A percentile compares a stretch with the other conserved stretches of the same genome.
Conservation (phyloP, 2,329 filamentous ascomycete genomes). For the Colletotrichum siamense region DNA sequence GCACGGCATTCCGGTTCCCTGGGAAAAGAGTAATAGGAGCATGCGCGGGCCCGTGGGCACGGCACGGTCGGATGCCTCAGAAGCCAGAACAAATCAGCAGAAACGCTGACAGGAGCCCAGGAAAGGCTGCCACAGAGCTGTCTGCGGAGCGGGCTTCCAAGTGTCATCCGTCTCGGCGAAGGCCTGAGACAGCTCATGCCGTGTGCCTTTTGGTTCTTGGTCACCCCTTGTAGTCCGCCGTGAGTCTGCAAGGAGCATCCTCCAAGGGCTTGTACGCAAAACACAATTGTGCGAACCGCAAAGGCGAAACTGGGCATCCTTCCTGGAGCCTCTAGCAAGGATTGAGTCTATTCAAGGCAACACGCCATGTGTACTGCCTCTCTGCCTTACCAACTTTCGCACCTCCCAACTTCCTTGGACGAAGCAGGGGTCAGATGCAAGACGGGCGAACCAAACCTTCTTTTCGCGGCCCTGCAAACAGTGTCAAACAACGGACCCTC, state of each 20-base stretch:
- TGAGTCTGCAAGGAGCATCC: not conserved
- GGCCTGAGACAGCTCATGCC: constrained; percentile 1
- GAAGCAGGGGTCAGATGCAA: not conserved
- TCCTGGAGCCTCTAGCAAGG: not conserved
- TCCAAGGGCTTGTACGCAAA: not conserved
- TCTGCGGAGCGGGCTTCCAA: not conserved
- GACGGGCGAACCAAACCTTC: not conserved
- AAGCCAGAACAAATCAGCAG: not conserved
- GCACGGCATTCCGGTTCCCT: constrained; percentile 16
- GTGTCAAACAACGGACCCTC: not conserved
- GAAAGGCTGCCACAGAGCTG: not conserved
- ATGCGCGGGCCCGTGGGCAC: constrained; percentile 8
- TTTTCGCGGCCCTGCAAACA: not conserved
- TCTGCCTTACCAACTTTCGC: not conserved
- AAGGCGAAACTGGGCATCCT: not conserved
- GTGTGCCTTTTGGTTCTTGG: not conserved
- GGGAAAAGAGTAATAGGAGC: not conserved
- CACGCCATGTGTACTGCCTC: not conserved
- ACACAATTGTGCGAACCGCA: not conserved
- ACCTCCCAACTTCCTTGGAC: not conserved
- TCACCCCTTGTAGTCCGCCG: not conserved
- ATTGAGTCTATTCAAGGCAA: not conserved
- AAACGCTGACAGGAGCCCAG: constrained; percentile 17
- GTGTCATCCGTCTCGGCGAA: not conserved
- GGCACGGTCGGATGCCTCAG: not conserved